Percentiles rank a stretch among this genome's conserved stretches.
Conservation (phyloP, 176 grass and related monocot species). For the Oryza longistaminata region DNA sequence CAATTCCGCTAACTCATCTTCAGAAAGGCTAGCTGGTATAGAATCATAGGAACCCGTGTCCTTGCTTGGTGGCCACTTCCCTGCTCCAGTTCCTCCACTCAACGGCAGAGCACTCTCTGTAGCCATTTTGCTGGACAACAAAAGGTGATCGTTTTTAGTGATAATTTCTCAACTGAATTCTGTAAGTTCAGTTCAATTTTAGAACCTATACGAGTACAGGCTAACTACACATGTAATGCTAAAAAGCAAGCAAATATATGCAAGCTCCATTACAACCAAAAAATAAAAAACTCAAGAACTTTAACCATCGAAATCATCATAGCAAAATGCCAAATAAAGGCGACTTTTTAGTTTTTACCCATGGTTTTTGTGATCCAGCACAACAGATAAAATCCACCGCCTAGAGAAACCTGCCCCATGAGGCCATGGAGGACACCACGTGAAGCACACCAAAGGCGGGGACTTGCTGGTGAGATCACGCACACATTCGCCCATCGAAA, state of each 20-base stretch:
- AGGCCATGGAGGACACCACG: neutral
- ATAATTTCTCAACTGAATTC: conserved; percentile 3
- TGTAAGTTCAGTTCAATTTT: neutral
- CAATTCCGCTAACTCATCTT: conserved; percentile 58
- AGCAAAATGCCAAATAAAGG: neutral
- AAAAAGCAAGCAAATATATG: neutral
- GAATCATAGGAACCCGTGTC: conserved; percentile 42
- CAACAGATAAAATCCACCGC: neutral
- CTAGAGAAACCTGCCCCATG: neutral
- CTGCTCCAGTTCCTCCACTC: conserved; percentile 41
- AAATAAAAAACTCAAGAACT: neutral
- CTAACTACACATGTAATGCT: neutral
- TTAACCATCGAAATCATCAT: neutral
- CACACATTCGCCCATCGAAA: neutral
- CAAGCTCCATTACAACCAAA: neutral
- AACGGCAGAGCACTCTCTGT: conserved; percentile 66
- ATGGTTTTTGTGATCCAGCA: neutral
- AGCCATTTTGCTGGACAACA: conserved; percentile 61
- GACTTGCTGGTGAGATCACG: neutral
- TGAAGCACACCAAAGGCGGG: neutral
- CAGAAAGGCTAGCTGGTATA: conserved; percentile 44
- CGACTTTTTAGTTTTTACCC: neutral
- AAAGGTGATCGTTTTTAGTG: conserved; percentile 13
- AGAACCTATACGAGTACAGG: neutral
- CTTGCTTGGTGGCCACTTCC: conserved; percentile 60